Conservation (phyloP, 495 filamentous ascomycete genomes). For the Aspergillus wentii region DNA sequence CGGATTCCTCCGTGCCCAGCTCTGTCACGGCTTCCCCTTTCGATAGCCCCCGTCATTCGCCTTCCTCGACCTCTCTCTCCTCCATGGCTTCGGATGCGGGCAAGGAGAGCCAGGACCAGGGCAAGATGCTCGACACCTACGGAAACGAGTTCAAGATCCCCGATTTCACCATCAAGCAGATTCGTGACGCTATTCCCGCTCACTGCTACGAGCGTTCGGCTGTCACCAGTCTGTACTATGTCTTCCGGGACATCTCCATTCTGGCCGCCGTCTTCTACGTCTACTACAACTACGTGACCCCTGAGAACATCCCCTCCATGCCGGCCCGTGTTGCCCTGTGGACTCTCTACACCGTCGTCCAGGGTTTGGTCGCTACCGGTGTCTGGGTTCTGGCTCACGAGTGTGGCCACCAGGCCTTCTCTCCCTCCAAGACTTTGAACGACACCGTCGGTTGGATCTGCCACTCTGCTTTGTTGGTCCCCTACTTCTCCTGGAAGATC, state of each 20-base stretch:
- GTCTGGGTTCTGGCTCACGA: slow-evolving; percentile 71
- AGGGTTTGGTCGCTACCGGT: slow-evolving; percentile 63
- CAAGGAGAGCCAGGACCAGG: slow-evolving; percentile 29
- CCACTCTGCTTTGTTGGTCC: slow-evolving; percentile 77
- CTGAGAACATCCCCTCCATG: slow-evolving; percentile 52
- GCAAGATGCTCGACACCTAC: slow-evolving; percentile 62
- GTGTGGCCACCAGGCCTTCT: slow-evolving; percentile 78
- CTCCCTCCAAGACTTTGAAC: slow-evolving; percentile 71
- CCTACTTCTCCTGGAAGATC: slow-evolving; percentile 92
- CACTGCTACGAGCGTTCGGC: slow-evolving; percentile 65
- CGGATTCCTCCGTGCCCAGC: slow-evolving; percentile 57
- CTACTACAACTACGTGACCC: slow-evolving; percentile 63
- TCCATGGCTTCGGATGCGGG: slow-evolving; percentile 66
- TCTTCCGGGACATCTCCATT: slow-evolving; percentile 53
- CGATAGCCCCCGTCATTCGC: slow-evolving; percentile 67
- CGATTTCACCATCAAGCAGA: slow-evolving; percentile 68
- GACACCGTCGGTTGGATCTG: slow-evolving; percentile 82
- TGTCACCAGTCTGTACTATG: slow-evolving; percentile 55
- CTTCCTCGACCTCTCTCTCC: slow-evolving; percentile 86
- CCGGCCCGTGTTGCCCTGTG: slow-evolving; percentile 46
- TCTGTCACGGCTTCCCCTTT: slow-evolving; percentile 60
- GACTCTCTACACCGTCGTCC: slow-evolving; percentile 59
- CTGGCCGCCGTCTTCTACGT: slow-evolving; percentile 55
- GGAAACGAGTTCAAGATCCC: slow-evolving; percentile 68
- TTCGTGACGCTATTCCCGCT: slow-evolving; percentile 56